Evolutionary conservation across 495 filamentous ascomycete genomes (phyloP), one percentile per base, ranked within the genome.

Genomic region (Trichoderma asperelloides): DNA sequence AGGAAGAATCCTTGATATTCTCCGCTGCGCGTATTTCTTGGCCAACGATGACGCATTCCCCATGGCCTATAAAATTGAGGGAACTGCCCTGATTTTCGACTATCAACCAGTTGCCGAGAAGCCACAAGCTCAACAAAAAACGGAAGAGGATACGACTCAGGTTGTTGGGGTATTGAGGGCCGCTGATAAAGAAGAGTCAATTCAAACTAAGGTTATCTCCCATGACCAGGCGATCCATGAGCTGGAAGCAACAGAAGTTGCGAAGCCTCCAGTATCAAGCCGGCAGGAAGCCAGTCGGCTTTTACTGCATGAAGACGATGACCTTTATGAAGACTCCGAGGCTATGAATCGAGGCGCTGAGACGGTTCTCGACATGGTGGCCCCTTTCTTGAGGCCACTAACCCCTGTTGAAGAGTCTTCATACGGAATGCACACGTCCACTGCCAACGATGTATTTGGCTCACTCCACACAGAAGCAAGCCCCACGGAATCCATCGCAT

Each of bases 1-100:
- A 49, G 74, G 74, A 71, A 74, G 75, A 25, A 72, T 77, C 9
- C 70, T 74, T 40, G 75, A 77, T 28, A 73, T 77, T 12, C 65
- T 76, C 41, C 74, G 71, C 27, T 77, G 74, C 55, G 75, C 73
- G 1, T 63, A 71, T n/a, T 71, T 76, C 40, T 63, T 77, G 45
- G 71, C 71, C 3, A 66, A 68, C 33, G 69, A 69, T 49, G 37
- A 65, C 8, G 71, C 65, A 37, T 73, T 69, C 62, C 72, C 75
- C 16, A 62, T 65, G 41, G 12, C 16, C 28, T 49, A 47, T 49
- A 30, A n/a, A 30, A 16, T 40, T 25, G 64, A 47, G 0, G 64
- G 43, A 12, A 30, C n/a, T 18, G 3, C 12, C 23, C 16, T 65
- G 21, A 43, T 45, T 30, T 65, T 65, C 51, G 13, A 25, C 2